These are phyloP conservation scores for Globisporangium carolinianum DNA, from an alignment of 352 stramenopile genomes.

Conservation along the genomic window DNA sequence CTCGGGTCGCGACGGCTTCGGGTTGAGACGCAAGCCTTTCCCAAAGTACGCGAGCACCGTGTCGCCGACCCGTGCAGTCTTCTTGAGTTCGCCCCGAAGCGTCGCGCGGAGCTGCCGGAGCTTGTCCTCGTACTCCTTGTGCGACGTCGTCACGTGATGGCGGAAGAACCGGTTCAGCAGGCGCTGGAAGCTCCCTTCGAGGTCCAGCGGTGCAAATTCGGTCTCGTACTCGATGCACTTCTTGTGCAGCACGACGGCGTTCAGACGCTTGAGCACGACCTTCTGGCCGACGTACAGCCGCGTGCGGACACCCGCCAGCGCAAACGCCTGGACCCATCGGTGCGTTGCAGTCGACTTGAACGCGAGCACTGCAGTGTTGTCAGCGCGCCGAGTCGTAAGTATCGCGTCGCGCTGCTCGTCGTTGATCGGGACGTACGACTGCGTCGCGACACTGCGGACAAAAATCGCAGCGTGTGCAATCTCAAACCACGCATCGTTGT, in stretches of 20 bases:
- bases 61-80: conserved; percentile 26
- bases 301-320: conserved; percentile 37
- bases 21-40: conserved; percentile 36
- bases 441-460: conserved; percentile 17
- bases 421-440: conserved; percentile 25
- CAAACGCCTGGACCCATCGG: conserved; percentile 47
- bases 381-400: conserved; percentile 15
- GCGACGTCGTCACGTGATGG: conserved; percentile 30
- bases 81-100: conserved; percentile 56
- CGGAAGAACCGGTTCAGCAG: conserved; percentile 57
- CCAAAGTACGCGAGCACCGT: conserved; percentile 62
- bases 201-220: conserved; percentile 47
- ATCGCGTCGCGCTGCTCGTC: conserved; percentile 26
- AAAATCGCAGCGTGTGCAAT: conserved; percentile 41
- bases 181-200: conserved; percentile 67
- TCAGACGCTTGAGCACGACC: conserved; percentile 53
- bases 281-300: conserved; percentile 41
- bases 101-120: conserved; percentile 28
- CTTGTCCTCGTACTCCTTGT: conserved; percentile 35
- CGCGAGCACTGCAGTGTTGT: conserved; percentile 35
- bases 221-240: conserved; percentile 59
- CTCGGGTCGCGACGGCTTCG: conserved; percentile 29
- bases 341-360: conserved; percentile 48
- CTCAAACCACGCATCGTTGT: conserved; percentile 45
- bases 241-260: conserved; percentile 39